Base-by-base conservation (phyloP, 2,329 filamentous ascomycete genomes). In the Ophiostoma novo-ulmi region DNA sequence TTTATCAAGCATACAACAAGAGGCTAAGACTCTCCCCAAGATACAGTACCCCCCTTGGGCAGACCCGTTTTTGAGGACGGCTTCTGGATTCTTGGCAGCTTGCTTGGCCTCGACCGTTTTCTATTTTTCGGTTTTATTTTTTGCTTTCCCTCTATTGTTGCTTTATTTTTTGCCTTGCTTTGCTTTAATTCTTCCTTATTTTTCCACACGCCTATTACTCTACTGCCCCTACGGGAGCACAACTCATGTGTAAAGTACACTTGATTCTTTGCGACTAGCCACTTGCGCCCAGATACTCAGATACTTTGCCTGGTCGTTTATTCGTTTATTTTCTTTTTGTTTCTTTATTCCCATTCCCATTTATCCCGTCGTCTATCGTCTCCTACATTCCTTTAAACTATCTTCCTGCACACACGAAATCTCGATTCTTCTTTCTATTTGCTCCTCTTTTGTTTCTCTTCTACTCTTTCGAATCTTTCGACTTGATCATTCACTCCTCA, bases 71-170 rank as follows among this genome's bases (percentile, higher is more conserved):
- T 70, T 64, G 31, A 48, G 64, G 68, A 70, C 64, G 41, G 65
- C 71, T 70, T 38, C 70, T 71, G 41, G 70, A 70, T 70, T 71
- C 70, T 71, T 71, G 70, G 70, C 70, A 55, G 63, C 20, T 26
- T 65, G 63, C 63, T 65, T 38, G 39, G 39, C 65, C 65, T 67
- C 65, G 65, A 67, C 65, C 38, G 65, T 67, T 67, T 67, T 67
- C n/a, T 36, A 7, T 65, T 64, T 64, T n/a, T n/a, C 31, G 1
- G n/a, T 58, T 3, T 22, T 58, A 31, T 26, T 58, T 8, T 38
- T 65, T 20, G 13, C 41, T 11, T 22, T 36, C 22, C n/a, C 22
- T 22, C 41, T 26, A 13, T 36, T 22, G 6, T 44, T 39, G 6
- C 38, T 26, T 31, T 67, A 14, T 44, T 44, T 14, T n/a, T n/a